These are phyloP conservation scores for Pseudocercospora cruenta DNA, from an alignment of 2,329 filamentous ascomycete species.

Conservation along the genomic window DNA sequence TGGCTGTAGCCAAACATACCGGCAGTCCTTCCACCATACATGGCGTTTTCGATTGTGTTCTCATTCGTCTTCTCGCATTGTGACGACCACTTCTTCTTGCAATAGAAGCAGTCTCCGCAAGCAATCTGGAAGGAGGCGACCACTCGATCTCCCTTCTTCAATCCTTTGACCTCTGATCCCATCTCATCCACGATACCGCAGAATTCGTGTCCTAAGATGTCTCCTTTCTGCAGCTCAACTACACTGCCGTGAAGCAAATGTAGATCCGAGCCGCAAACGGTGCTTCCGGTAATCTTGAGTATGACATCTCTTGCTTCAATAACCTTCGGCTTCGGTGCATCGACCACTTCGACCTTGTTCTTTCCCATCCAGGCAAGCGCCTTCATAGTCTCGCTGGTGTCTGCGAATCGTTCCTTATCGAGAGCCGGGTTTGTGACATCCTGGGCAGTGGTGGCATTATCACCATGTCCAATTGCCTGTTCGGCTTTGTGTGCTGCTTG, in stretches of 20 bases:
- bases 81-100: conserved; percentile 75
- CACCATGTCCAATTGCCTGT: conserved; percentile 68
- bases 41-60: conserved; percentile 69
- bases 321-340: conserved; percentile 71
- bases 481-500: conserved; percentile 71
- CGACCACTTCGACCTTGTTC: conserved; percentile 72
- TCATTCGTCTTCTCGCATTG: conserved; percentile 80
- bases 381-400: conserved; percentile 67
- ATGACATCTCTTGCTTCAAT: conserved; percentile 78
- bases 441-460: conserved; percentile 67
- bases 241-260: conserved; percentile 58
- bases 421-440: conserved; percentile 68
- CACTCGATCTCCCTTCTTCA: conserved; percentile 61
- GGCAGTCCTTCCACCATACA: conserved; percentile 79
- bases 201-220: conserved; percentile 58
- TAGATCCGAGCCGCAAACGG: conserved; percentile 64
- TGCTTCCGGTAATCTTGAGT: conserved; percentile 71
- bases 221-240: conserved; percentile 55
- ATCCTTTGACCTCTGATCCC: conserved; percentile 47
- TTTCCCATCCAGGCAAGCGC: conserved; percentile 83
- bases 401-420: conserved; percentile 55
- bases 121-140: conserved; percentile 89
- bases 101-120: conserved; percentile 70
- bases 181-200: conserved; percentile 55
- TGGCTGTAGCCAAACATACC: conserved; percentile 65